Conservation (phyloP, 371 early-diverging fungal species). For the Mycotypha africana region DNA sequence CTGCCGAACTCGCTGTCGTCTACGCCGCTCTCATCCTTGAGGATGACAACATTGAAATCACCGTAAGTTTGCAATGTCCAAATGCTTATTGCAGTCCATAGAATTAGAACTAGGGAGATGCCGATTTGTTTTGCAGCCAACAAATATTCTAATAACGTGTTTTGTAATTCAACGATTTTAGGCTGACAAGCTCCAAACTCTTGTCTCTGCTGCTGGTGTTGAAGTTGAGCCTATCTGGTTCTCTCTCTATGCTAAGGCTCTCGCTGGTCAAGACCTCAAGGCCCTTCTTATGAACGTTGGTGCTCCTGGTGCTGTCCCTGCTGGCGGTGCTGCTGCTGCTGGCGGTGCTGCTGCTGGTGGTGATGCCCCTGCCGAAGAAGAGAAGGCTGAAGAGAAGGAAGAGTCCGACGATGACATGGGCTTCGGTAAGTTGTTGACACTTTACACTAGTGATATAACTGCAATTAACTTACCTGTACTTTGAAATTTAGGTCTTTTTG, state of each 20-base stretch:
- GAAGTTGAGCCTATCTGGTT: constrained; percentile 96
- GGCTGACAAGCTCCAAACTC: constrained; percentile 92
- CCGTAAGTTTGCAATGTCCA: constrained; percentile 55
- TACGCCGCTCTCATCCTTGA: constrained; percentile 98
- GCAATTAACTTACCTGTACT: not conserved
- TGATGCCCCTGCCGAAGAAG: constrained; percentile 44
- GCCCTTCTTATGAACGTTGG: constrained; percentile 91
- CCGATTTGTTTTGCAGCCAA: not conserved
- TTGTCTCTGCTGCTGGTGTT: constrained; percentile 91
- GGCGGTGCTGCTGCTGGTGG: constrained; percentile 52
- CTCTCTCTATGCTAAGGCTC: constrained; percentile 96
- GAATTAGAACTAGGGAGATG: not conserved
- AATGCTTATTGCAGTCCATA: not conserved
- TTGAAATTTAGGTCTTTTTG: constrained; percentile 66
- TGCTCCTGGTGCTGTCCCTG: constrained; percentile 61
- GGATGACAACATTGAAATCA: constrained; percentile 95
- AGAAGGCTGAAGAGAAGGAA: constrained; percentile 77
- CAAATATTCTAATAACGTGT: not conserved
- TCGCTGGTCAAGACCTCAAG: constrained; percentile 89
- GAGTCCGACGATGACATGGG: constrained; percentile 94
- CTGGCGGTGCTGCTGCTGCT: constrained; percentile 45
- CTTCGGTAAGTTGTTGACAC: constrained; percentile 52
- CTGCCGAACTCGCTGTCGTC: constrained; percentile 87
- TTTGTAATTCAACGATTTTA: constrained; percentile 34
- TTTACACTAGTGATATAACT: not conserved